phyloP scores from a whole-genome alignment of 805 yeast genomes.

The Cyberlindnera misumaiensis region DNA sequence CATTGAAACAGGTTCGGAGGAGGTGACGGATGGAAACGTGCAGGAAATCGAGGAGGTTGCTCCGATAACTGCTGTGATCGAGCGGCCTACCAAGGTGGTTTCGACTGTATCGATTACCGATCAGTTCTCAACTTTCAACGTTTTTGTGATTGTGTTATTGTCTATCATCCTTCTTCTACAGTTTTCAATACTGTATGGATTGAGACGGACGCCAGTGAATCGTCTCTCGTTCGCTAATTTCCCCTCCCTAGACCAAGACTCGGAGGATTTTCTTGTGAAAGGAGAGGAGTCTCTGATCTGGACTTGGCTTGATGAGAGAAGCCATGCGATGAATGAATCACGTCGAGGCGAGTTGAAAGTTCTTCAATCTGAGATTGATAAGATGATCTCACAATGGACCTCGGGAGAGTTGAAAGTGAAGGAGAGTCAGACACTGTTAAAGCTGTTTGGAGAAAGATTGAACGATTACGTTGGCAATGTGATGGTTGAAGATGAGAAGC shows the following conservation, averaged over 20 bases:
- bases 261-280: constrained; percentile 11
- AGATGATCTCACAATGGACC: constrained; percentile 17
- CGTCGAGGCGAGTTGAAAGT: constrained; percentile 3
- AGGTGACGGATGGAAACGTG: constrained; percentile 4
- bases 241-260: constrained; percentile 2
- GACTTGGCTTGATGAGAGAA: constrained; percentile 26
- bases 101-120: neutral
- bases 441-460: constrained; percentile 12
- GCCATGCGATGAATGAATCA: constrained; percentile 7
- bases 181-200: constrained; percentile 7
- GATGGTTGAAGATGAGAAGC: constrained; percentile 3
- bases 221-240: neutral
- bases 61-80: neutral
- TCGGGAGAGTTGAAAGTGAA: constrained; percentile 12
- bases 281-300: constrained; percentile 22
- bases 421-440: constrained; percentile 12
- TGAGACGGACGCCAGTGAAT: constrained; percentile 1
- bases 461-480: constrained; percentile 14
- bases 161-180: constrained; percentile 12
- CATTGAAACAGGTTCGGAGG: constrained; percentile 10
- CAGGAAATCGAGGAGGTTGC: constrained; percentile 2
- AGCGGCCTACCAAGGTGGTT: neutral
- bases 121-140: constrained; percentile 8
- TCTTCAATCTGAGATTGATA: constrained; percentile 18
- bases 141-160: constrained; percentile 7